Conservation (phyloP, 1,284 basidiomycete species). For the Mycena sp. region DNA sequence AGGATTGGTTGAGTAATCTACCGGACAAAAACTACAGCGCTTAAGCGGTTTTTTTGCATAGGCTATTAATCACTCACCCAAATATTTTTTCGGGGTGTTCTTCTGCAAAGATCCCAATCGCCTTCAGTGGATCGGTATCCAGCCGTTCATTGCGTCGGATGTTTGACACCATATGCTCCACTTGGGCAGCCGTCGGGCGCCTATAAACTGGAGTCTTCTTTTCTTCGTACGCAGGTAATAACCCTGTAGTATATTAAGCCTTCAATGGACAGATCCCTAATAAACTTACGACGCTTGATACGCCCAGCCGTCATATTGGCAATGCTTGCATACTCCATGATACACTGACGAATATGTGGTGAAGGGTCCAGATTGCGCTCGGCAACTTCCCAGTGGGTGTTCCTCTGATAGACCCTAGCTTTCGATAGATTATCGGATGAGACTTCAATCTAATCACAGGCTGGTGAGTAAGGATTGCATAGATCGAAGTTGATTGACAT, state of each 20-base stretch:
- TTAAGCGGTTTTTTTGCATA: neutral
- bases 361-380: neutral
- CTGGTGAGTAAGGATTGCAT: too few species aligned
- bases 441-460: slow-evolving; percentile 2
- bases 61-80: neutral
- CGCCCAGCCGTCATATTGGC: slow-evolving; percentile 18
- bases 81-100: slow-evolving; percentile 16
- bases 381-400: slow-evolving; percentile 1
- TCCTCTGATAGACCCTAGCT: neutral
- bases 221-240: neutral
- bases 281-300: slow-evolving; percentile 11
- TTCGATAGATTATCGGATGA: slow-evolving; percentile 6
- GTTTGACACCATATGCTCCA: slow-evolving; percentile 14
- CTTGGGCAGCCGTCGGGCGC: slow-evolving; percentile 1
- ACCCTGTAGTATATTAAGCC: neutral
- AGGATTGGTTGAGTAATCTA: slow-evolving; percentile 4
- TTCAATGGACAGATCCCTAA: too few species aligned
- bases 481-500: neutral
- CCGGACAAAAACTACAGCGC: neutral
- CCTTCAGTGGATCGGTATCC: slow-evolving; percentile 7
- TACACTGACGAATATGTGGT: slow-evolving; percentile 7
- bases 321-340: slow-evolving; percentile 17
- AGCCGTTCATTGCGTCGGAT: slow-evolving; percentile 11
- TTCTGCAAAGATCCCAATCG: slow-evolving; percentile 14
- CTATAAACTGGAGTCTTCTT: neutral